phyloP scores from a whole-genome alignment of 2,329 filamentous ascomycete species.

The Xenosphaeropsis pyriputrescens region DNA sequence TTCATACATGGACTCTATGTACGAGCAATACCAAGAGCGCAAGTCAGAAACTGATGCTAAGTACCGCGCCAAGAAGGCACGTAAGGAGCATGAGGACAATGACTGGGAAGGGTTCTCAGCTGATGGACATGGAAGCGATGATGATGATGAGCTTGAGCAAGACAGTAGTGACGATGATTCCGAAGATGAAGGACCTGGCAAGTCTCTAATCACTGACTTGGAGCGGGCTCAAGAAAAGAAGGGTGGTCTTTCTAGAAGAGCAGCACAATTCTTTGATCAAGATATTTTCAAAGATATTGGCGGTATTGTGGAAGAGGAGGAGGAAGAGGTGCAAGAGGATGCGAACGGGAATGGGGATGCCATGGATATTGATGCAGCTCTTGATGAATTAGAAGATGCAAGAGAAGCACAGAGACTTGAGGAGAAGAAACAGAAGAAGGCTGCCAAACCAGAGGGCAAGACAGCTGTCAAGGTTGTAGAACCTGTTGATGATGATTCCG shows the following conservation, averaged over 20 bases:
- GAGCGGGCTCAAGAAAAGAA: conserved; percentile 32
- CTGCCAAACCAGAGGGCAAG: conserved; percentile 8
- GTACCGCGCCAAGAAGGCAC: conserved; percentile 76
- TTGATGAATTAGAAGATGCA: conserved; percentile 14
- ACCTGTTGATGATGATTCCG: conserved; percentile 16
- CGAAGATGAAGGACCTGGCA: conserved; percentile 33
- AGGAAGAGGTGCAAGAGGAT: conserved; percentile 23
- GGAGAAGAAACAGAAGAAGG: neutral
- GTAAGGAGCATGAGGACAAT: conserved; percentile 67
- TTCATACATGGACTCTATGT: conserved; percentile 73
- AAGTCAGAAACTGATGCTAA: conserved; percentile 74
- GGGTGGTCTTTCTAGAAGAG: conserved; percentile 65
- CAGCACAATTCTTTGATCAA: conserved; percentile 82
- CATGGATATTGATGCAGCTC: conserved; percentile 16
- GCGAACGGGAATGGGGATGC: conserved; percentile 23
- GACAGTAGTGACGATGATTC: conserved; percentile 49
- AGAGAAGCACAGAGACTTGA: conserved; percentile 1
- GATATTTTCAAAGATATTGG: conserved; percentile 83
- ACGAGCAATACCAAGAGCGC: conserved; percentile 69
- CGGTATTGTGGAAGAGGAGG: conserved; percentile 43
- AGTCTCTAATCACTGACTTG: conserved; percentile 46
- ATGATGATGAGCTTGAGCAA: conserved; percentile 39
- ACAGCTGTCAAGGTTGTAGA: conserved; percentile 14
- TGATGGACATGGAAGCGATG: conserved; percentile 41
- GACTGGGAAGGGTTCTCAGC: conserved; percentile 86